Evolutionary conservation across 805 yeast genomes (phyloP), one percentile per base, ranked within the genome.

Genomic region (Wickerhamiella azymoides): DNA sequence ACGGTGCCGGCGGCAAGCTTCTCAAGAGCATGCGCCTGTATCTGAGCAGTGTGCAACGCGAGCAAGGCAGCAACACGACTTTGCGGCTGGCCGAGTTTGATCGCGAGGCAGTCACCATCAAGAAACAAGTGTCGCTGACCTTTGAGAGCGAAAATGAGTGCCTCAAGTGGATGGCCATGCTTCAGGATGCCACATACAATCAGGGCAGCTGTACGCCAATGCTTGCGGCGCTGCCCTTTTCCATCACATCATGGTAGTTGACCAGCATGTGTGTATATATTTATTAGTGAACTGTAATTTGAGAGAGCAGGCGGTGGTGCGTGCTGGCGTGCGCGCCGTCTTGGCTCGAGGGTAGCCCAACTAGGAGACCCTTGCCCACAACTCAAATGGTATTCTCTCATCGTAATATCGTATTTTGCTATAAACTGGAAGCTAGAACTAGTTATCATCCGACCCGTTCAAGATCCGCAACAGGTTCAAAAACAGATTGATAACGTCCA

Each of bases 401-500:
- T n/a, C n/a, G n/a, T n/a, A n/a, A n/a, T n/a, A n/a, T n/a, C n/a
- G n/a, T n/a, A n/a, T n/a, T n/a, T n/a, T n/a, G n/a, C n/a, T n/a
- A n/a, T n/a, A n/a, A n/a, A n/a, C n/a, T n/a, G n/a, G n/a, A n/a
- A n/a, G n/a, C n/a, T n/a, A n/a, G n/a, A n/a, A n/a, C 16, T 26
- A 45, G 16, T 45, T 45, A 25, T 46, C 49, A 14, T 54, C 42
- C 52, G 53, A 46, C 51, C 59, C 27, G 33, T 40, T 61, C 39
- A 84, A 64, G 36, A 84, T 71, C 50, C 93, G 69, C 59, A 85
- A 70, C 49, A 86, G 77, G 62, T 75, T 77, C 52, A 85, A 60
- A 67, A 85, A 86, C 63, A 85, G 69, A 63, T 85, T 85, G 63
- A 86, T 68, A 40, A 84, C 74, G 60, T 85, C 96, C 68, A 85